Percentiles rank a stretch among this genome's conserved stretches.
Conservation (phyloP, 2,329 filamentous ascomycete genomes). For the Didymellaceae sp. region DNA sequence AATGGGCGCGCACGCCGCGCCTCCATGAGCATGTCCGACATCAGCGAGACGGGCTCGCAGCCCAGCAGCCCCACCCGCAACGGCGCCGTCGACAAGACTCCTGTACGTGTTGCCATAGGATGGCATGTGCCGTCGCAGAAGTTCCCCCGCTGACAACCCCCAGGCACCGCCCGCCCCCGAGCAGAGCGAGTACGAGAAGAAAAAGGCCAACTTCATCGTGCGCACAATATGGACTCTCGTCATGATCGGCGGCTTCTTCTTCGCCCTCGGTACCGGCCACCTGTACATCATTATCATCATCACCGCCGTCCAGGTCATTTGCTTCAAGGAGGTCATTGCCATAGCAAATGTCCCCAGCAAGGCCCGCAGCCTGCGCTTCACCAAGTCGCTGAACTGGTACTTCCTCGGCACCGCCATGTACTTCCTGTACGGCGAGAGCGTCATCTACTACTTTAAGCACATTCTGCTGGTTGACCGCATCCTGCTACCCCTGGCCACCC, state of each 20-base stretch:
- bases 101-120: conserved; percentile 16
- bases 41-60: conserved; percentile 65
- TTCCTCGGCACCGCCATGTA: conserved; percentile 99
- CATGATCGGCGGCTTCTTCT: conserved; percentile 95
- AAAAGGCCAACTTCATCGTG: conserved; percentile 96
- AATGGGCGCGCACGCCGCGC: conserved; percentile 62
- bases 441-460: conserved; percentile 99
- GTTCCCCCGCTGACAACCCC: conserved; percentile 26
- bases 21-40: conserved; percentile 74
- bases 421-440: conserved; percentile 96
- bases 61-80: conserved; percentile 59
- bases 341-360: conserved; percentile 94
- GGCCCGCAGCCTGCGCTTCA: conserved; percentile 88
- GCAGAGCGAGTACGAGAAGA: conserved; percentile 89
- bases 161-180: conserved; percentile 49
- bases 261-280: conserved; percentile 91
- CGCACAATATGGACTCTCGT: conserved; percentile 97
- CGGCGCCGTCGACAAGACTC: conserved; percentile 31
- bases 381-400: conserved; percentile 98
- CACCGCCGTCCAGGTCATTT: conserved; percentile 92
- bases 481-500: conserved; percentile 88
- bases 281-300: conserved; percentile 96
- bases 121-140: not conserved
- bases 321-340: conserved; percentile 98
- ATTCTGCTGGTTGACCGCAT: conserved; percentile 95